Evolutionary conservation across 345 rosid genomes (phyloP).

Genomic region (Lepidium africanum): DNA sequence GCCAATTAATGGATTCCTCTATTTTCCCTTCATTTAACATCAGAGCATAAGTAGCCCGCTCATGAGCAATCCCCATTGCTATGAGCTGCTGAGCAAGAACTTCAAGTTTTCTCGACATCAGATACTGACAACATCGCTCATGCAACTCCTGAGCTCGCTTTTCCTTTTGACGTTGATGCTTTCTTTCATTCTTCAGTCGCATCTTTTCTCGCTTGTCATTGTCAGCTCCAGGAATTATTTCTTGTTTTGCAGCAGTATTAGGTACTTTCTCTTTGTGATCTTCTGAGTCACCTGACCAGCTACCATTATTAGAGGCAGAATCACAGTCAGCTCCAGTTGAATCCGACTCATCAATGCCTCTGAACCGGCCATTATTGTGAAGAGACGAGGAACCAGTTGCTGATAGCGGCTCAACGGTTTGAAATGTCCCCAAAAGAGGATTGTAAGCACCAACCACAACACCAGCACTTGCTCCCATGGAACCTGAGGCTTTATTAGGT

Average conservation of each 20-base stretch:
- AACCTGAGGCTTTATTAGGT: slow-evolving; percentile 43
- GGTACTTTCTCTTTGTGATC: slow-evolving; percentile 72
- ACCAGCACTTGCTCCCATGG: slow-evolving; percentile 43
- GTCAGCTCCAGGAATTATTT: slow-evolving; percentile 66
- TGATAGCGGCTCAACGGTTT: slow-evolving; percentile 48
- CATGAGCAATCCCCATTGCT: slow-evolving; percentile 80
- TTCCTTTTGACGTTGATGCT: slow-evolving; percentile 93
- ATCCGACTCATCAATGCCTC: slow-evolving; percentile 72
- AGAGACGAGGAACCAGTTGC: slow-evolving; percentile 42
- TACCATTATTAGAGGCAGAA: slow-evolving; percentile 77
- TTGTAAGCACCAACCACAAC: slow-evolving; percentile 65
- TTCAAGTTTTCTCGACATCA: slow-evolving; percentile 90
- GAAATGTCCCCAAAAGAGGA: slow-evolving; percentile 69
- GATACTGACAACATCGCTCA: slow-evolving; percentile 67
- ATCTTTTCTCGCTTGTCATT: slow-evolving; percentile 81
- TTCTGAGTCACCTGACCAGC: slow-evolving; percentile 98
- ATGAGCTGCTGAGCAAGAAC: slow-evolving; percentile 71
- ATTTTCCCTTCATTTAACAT: slow-evolving; percentile 81
- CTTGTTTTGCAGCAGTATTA: slow-evolving; percentile 41
- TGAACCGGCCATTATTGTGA: slow-evolving; percentile 60
- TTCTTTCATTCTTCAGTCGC: slow-evolving; percentile 86
- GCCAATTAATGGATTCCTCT: slow-evolving; percentile 80
- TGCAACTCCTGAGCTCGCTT: slow-evolving; percentile 85
- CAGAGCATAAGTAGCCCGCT: slow-evolving; percentile 76
- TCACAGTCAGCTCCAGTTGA: slow-evolving; percentile 69